Conservation (phyloP, 148 eudicot species). For the Amaranthus hypochondriacus region DNA sequence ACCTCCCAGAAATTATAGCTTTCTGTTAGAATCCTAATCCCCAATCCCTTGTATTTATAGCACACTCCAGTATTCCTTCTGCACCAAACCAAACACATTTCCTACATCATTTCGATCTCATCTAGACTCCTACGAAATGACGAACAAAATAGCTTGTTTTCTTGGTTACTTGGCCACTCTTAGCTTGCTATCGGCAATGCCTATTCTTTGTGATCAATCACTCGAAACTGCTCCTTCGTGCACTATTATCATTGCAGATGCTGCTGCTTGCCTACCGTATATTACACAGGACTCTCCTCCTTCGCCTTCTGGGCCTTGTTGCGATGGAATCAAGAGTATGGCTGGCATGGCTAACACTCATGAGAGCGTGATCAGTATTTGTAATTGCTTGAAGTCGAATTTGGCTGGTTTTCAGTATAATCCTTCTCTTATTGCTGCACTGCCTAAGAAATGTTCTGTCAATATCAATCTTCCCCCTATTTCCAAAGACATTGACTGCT, state of each 20-base stretch:
- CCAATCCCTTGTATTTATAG: neutral
- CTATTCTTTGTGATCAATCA: neutral
- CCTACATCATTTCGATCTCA: neutral
- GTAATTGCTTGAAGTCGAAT: conserved; percentile 26
- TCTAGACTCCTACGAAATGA: neutral
- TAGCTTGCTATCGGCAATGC: conserved; percentile 6
- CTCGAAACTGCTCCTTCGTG: conserved; percentile 11
- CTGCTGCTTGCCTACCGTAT: conserved; percentile 24
- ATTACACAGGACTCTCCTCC: conserved; percentile 6
- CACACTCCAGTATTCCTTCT: neutral
- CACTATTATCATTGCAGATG: conserved; percentile 1
- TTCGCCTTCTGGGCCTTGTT: conserved; percentile 28
- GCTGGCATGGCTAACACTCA: conserved; percentile 16
- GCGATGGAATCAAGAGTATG: conserved; percentile 23
- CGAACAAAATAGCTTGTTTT: conserved; percentile 8
- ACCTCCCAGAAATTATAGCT: conserved; percentile 1
- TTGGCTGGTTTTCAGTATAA: conserved; percentile 16
- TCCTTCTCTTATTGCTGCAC: conserved; percentile 10
- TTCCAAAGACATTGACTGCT: conserved; percentile 19
- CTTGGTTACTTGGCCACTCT: conserved; percentile 9
- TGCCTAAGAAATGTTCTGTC: conserved; percentile 12
- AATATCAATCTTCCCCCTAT: conserved; percentile 21
- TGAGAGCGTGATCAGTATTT: conserved; percentile 19
- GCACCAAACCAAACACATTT: neutral
- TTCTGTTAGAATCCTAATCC: neutral